A percentile compares a stretch with the other conserved stretches of the same genome.
These are phyloP conservation scores for Vachellia pachyceras DNA, from an alignment of 306 rosid genomes.

Conservation along the genomic window DNA sequence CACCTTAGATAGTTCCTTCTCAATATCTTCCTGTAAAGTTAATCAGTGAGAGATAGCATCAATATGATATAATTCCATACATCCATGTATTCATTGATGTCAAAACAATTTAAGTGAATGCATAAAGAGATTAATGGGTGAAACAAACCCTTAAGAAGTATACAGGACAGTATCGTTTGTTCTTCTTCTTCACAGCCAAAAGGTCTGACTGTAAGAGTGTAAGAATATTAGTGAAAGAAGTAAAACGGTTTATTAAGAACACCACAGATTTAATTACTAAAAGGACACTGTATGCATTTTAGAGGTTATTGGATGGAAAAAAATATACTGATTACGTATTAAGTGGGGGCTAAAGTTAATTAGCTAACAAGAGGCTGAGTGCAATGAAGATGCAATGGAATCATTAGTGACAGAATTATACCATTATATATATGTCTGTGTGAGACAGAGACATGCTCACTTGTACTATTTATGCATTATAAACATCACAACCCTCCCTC, in stretches of 20 bases:
- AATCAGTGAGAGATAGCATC: slow-evolving; percentile 32
- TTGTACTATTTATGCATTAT: neutral
- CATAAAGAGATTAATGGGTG: slow-evolving; percentile 24
- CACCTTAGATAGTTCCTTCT: slow-evolving; percentile 75
- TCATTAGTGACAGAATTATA: neutral
- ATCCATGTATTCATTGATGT: slow-evolving; percentile 8
- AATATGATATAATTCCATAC: slow-evolving; percentile 8
- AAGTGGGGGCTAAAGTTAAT: neutral
- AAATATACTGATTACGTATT: neutral
- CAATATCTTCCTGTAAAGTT: slow-evolving; percentile 84
- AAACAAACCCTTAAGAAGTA: slow-evolving; percentile 88
- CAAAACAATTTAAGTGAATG: slow-evolving; percentile 28
- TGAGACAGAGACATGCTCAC: neutral
- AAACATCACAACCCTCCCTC: neutral
- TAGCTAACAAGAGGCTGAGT: slow-evolving; percentile 16
- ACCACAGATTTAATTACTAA: neutral
- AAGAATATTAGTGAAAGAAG: slow-evolving; percentile 34
- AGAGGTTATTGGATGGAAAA: neutral
- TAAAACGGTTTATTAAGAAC: neutral
- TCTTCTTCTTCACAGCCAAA: slow-evolving; percentile 85
- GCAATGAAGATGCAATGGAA: slow-evolving; percentile 10
- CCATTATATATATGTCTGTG: neutral
- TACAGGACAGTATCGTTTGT: slow-evolving; percentile 92
- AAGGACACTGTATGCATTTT: neutral
- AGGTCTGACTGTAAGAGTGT: slow-evolving; percentile 79